Conservation (phyloP, 352 stramenopile species). For the Pilasporangium apinafurcum region DNA sequence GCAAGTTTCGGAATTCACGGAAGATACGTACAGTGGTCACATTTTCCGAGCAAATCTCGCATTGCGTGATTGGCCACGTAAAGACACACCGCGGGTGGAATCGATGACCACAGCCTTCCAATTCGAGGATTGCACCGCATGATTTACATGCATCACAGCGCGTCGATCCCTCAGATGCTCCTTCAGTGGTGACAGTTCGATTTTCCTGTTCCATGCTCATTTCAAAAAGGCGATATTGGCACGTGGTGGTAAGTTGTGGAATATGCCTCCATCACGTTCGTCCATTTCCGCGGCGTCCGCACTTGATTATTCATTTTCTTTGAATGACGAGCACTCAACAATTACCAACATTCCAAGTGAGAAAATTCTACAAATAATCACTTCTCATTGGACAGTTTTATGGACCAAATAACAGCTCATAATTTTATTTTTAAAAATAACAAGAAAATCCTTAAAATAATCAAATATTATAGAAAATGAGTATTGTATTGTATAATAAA, state of each 20-base stretch:
- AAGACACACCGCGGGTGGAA: constrained; percentile 79
- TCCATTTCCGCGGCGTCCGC: constrained; percentile 1
- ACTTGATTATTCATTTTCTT: background rate
- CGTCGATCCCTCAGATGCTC: constrained; percentile 30
- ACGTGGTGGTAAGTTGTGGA: constrained; percentile 15
- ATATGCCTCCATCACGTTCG: constrained; percentile 12
- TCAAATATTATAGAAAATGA: background rate
- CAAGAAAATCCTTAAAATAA: background rate
- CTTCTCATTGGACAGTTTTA: constrained; percentile 11
- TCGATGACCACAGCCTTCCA: constrained; percentile 61
- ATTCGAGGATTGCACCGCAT: constrained; percentile 57
- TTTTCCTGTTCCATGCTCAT: constrained; percentile 7
- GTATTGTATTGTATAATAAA: background rate
- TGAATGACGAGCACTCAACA: constrained; percentile 1
- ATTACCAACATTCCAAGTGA: constrained; percentile 21
- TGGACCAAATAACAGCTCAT: constrained; percentile 1
- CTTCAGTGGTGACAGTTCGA: background rate
- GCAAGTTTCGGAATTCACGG: constrained; percentile 26
- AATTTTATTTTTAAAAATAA: background rate
- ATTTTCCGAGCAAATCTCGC: constrained; percentile 47
- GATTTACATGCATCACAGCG: constrained; percentile 70
- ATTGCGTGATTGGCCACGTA: constrained; percentile 54
- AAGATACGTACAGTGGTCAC: constrained; percentile 43
- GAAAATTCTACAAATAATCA: constrained; percentile 20
- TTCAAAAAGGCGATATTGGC: background rate